Conservation (phyloP, 495 filamentous ascomycete genomes). For the Podospora didyma region DNA sequence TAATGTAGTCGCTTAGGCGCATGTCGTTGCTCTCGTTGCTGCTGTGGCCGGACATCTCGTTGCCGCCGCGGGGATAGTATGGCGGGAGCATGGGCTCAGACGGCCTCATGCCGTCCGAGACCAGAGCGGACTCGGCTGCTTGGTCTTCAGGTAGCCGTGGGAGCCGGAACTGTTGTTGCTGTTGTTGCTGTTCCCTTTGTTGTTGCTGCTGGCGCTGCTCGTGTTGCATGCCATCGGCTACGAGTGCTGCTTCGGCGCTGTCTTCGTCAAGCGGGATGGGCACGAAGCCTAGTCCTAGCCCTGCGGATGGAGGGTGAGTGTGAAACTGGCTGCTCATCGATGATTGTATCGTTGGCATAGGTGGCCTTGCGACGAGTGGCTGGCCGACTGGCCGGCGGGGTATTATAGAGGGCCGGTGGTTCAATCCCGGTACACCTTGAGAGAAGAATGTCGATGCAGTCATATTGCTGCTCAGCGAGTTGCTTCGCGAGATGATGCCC, state of each 20-base stretch:
- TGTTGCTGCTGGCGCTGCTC: constrained; percentile 5
- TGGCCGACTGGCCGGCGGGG: constrained; percentile 10
- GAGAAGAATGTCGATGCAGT: constrained; percentile 13
- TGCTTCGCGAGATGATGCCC: constrained; percentile 29
- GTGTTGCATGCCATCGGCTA: constrained; percentile 25
- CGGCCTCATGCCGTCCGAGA: constrained; percentile 34
- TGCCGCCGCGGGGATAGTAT: constrained; percentile 13
- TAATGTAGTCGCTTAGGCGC: constrained; percentile 36
- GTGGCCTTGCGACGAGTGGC: background rate
- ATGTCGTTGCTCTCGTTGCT: constrained; percentile 32
- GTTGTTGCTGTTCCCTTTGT: background rate
- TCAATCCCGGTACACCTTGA: background rate
- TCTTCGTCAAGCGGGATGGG: constrained; percentile 22
- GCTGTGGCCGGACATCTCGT: constrained; percentile 34
- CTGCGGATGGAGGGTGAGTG: background rate
- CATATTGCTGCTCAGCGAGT: constrained; percentile 28
- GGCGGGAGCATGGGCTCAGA: constrained; percentile 19
- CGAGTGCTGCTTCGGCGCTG: constrained; percentile 18
- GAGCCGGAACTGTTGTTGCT: constrained; percentile 4
- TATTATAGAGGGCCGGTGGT: background rate
- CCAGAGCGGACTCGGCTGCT: constrained; percentile 24
- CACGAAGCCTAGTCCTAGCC: constrained; percentile 1
- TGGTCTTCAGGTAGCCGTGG: constrained; percentile 20
- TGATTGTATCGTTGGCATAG: background rate
- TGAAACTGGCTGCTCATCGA: background rate